A percentile compares a stretch with the other conserved stretches of the same genome.
Evolutionary conservation across 2,329 filamentous ascomycete genomes (phyloP).

Genomic region (Chaetomium olivaceum): DNA sequence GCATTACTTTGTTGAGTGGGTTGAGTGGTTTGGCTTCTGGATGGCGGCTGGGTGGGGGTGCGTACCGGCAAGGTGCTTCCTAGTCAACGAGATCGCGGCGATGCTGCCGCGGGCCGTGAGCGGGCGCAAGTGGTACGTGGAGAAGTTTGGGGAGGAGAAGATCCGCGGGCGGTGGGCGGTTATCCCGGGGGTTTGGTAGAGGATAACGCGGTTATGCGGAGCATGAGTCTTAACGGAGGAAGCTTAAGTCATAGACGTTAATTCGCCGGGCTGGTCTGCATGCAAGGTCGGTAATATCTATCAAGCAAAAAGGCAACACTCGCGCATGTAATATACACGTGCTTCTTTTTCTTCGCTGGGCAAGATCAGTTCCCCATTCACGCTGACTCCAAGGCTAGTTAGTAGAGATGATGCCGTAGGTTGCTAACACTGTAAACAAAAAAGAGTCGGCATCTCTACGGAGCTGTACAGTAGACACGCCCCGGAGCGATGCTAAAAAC

Average conservation of each 20-base stretch:
- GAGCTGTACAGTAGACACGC: constrained; percentile 16
- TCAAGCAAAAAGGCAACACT: not conserved
- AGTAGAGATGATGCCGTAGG: constrained; percentile 19
- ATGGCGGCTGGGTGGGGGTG: constrained; percentile 68
- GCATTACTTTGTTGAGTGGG: constrained; percentile 95
- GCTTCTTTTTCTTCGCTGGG: not conserved
- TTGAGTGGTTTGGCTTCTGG: constrained; percentile 92
- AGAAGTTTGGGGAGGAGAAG: constrained; percentile 83
- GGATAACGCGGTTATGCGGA: not conserved
- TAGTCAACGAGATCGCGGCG: constrained; percentile 82
- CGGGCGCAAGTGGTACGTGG: constrained; percentile 82
- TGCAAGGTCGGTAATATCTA: not conserved
- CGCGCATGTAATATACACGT: not conserved
- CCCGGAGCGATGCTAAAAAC: constrained; percentile 19
- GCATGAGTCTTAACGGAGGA: not conserved
- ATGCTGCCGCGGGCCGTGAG: constrained; percentile 86
- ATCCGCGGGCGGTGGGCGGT: constrained; percentile 74
- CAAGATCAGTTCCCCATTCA: not conserved
- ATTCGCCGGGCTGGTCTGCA: not conserved
- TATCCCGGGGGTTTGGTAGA: constrained; percentile 50
- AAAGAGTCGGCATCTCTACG: constrained; percentile 21
- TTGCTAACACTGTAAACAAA: constrained; percentile 4
- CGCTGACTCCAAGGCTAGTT: not conserved
- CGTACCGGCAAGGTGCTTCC: constrained; percentile 75
- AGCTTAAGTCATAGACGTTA: not conserved